These are phyloP conservation scores for Lippia alba DNA, from an alignment of 305 asterid genomes.

Conservation along the genomic window DNA sequence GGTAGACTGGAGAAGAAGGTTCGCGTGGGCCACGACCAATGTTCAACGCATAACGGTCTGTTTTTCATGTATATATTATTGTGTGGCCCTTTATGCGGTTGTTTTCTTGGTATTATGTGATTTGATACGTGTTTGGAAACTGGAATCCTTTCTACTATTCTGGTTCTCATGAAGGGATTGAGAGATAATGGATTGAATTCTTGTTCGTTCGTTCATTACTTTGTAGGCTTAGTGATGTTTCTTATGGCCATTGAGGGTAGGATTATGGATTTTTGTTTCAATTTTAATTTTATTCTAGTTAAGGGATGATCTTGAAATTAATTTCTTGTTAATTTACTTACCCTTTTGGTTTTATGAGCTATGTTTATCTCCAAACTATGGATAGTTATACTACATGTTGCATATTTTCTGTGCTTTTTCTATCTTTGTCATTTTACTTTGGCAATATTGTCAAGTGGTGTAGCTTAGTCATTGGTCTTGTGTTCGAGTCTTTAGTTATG, in stretches of 20 bases:
- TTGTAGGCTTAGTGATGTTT: conserved; percentile 38
- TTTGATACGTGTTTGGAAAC: conserved; percentile 43
- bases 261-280: conserved; percentile 42
- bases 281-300: conserved; percentile 37
- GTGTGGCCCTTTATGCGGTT: conserved; percentile 54
- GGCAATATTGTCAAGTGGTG: too few relatives aligned
- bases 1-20: conserved; percentile 49
- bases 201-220: conserved; percentile 44
- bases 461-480: too few relatives aligned
- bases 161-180: conserved; percentile 43
- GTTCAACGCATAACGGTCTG: conserved; percentile 44
- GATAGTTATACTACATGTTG: conserved; percentile 4
- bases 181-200: conserved; percentile 22
- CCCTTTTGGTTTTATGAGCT: neutral
- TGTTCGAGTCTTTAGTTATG: too few relatives aligned
- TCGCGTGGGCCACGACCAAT: conserved; percentile 31
- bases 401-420: neutral
- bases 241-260: conserved; percentile 53
- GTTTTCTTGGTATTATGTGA: conserved; percentile 45
- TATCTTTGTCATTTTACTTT: neutral
- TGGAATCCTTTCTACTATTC: conserved; percentile 41
- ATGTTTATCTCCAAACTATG: neutral
- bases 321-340: conserved; percentile 2
- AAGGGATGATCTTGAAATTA: conserved; percentile 47
- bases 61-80: conserved; percentile 60